phyloP scores from a whole-genome alignment of 208 protist species.

The Crithidia thermophila region DNA sequence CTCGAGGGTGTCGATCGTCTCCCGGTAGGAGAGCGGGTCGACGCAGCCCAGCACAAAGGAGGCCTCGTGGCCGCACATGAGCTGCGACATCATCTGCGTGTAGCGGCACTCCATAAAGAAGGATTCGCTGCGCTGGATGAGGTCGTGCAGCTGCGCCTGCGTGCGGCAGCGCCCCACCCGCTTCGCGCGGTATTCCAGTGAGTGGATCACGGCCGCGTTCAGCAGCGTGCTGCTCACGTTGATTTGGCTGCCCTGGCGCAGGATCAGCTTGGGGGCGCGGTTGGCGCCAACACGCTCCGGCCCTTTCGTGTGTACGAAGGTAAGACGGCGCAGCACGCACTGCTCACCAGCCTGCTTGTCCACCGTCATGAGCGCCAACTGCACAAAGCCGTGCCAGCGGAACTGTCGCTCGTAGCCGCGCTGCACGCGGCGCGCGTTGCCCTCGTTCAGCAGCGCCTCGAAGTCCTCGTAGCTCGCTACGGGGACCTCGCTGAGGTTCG shows the following conservation, averaged over 20 bases:
- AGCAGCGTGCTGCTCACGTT: slow-evolving; percentile 88
- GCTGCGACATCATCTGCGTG: slow-evolving; percentile 89
- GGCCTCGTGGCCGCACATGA: slow-evolving; percentile 84
- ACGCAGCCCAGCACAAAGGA: slow-evolving; percentile 88
- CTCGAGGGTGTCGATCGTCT: slow-evolving; percentile 85
- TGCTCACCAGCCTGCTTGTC: slow-evolving; percentile 60
- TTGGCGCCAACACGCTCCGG: slow-evolving; percentile 80
- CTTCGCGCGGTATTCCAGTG: slow-evolving; percentile 76
- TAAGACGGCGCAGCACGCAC: slow-evolving; percentile 72
- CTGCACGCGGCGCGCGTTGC: slow-evolving; percentile 56
- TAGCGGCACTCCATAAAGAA: slow-evolving; percentile 94
- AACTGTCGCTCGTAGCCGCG: slow-evolving; percentile 52
- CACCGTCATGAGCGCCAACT: slow-evolving; percentile 75
- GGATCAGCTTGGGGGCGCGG: slow-evolving; percentile 42
- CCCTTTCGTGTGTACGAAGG: slow-evolving; percentile 91
- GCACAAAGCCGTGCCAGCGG: slow-evolving; percentile 90
- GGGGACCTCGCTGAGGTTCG: slow-evolving; percentile 60
- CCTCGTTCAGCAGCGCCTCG: slow-evolving; percentile 60
- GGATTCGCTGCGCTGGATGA: slow-evolving; percentile 82
- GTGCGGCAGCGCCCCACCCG: slow-evolving; percentile 34
- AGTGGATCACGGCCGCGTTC: slow-evolving; percentile 83
- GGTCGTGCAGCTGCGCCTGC: slow-evolving; percentile 57
- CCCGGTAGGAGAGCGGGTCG: slow-evolving; percentile 71
- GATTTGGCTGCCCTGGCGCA: slow-evolving; percentile 67
- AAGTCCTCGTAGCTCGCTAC: slow-evolving; percentile 71